phyloP scores from a whole-genome alignment of 148 eudicot species.

The Rhododendron kiyosumense region DNA sequence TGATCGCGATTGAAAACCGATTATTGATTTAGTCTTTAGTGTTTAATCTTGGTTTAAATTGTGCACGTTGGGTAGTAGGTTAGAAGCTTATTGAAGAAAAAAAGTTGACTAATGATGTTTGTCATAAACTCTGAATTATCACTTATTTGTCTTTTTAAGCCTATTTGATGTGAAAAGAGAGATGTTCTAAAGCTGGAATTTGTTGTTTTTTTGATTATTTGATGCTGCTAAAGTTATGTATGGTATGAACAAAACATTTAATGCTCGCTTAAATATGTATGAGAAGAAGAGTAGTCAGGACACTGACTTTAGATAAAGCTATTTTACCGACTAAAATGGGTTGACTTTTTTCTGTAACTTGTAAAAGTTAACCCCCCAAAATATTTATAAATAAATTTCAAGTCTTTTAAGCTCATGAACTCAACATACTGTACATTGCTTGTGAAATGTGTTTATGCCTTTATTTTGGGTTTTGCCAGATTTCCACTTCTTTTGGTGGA shows the following conservation, averaged over 20 bases:
- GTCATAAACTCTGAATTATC: too few species aligned
- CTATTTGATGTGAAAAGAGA: neutral
- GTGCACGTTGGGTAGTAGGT: neutral
- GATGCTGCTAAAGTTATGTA: neutral
- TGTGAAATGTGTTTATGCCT: neutral
- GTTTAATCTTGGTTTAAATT: neutral
- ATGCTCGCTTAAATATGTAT: neutral
- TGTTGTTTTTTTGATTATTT: neutral
- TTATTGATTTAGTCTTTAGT: neutral
- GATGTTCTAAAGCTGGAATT: neutral
- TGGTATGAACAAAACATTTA: neutral
- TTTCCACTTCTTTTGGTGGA: conserved; percentile 92
- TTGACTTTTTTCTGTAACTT: neutral
- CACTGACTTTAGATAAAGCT: neutral
- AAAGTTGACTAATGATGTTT: neutral
- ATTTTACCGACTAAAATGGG: neutral
- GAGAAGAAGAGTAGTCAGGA: neutral
- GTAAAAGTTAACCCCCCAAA: neutral
- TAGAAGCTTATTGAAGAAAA: neutral
- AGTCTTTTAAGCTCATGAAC: neutral
- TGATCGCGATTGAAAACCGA: neutral
- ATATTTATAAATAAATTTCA: neutral
- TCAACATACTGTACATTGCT: neutral
- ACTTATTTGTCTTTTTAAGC: neutral
- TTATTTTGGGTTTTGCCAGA: conserved; percentile 30